Percentiles rank a stretch among this genome's conserved stretches.
Evolutionary conservation across 495 filamentous ascomycete genomes (phyloP).

Genomic region (Penicillium bovifimosum): DNA sequence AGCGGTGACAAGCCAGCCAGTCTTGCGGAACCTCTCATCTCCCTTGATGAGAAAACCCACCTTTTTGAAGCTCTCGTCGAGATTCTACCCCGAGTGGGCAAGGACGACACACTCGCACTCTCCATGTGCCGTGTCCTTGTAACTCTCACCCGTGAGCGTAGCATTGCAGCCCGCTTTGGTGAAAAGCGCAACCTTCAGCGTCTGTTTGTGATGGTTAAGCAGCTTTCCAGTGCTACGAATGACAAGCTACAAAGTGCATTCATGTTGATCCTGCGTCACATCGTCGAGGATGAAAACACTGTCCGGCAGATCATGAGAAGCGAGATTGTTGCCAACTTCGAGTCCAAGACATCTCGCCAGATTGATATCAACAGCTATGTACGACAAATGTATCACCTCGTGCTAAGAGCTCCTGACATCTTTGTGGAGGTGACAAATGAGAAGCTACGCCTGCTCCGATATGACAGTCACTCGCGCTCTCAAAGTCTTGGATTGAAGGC

Average conservation of each 20-base stretch:
- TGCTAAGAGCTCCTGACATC: conserved; percentile 74
- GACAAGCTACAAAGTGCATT: conserved; percentile 72
- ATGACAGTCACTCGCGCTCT: conserved; percentile 52
- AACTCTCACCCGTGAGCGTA: conserved; percentile 74
- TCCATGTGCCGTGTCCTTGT: conserved; percentile 82
- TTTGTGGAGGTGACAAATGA: conserved; percentile 92
- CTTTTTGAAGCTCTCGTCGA: conserved; percentile 74
- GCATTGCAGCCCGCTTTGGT: conserved; percentile 67
- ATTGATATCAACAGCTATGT: conserved; percentile 70
- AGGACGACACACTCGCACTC: conserved; percentile 78
- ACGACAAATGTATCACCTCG: conserved; percentile 73
- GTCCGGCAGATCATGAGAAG: conserved; percentile 88
- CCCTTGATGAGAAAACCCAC: conserved; percentile 56
- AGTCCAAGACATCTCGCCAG: conserved; percentile 54
- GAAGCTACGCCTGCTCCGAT: conserved; percentile 63
- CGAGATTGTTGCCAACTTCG: conserved; percentile 75
- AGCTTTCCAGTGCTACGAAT: conserved; percentile 71
- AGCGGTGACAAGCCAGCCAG: conserved; percentile 49
- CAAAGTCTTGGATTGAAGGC: conserved; percentile 57
- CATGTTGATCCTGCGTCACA: conserved; percentile 84
- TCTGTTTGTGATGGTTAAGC: conserved; percentile 90
- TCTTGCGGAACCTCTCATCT: conserved; percentile 58
- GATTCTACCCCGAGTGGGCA: conserved; percentile 77
- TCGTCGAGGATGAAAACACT: conserved; percentile 88
- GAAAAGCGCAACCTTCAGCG: conserved; percentile 86